Percentiles rank a stretch among this genome's conserved stretches.
These are phyloP conservation scores for Lactarius pseudohatsudake DNA, from an alignment of 768 basidiomycete genomes.

Conservation along the genomic window DNA sequence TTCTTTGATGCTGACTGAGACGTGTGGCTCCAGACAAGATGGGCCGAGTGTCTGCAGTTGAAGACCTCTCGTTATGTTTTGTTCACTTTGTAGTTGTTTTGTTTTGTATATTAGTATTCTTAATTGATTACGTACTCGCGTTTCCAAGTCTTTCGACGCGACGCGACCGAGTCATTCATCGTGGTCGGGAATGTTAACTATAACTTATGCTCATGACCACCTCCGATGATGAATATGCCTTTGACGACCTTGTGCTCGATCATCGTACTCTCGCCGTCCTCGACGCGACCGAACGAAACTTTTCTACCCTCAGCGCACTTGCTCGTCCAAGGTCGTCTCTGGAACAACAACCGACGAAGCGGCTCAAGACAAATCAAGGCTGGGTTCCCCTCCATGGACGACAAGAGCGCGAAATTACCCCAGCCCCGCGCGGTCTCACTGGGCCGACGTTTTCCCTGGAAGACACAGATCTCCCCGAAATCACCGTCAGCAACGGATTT, in stretches of 20 bases:
- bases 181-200: background rate
- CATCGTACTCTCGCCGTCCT: conserved; percentile 25
- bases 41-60: conserved; percentile 6
- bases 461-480: conserved; percentile 28
- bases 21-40: conserved; percentile 1
- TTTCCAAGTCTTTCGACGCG: background rate
- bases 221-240: conserved; percentile 29
- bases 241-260: conserved; percentile 30
- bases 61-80: background rate
- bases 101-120: background rate
- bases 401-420: conserved; percentile 4
- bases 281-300: conserved; percentile 27
- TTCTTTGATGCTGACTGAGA: conserved; percentile 9
- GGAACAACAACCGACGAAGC: conserved; percentile 24
- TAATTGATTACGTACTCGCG: background rate
- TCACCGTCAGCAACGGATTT: conserved; percentile 25
- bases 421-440: background rate
- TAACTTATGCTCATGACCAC: conserved; percentile 14
- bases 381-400: conserved; percentile 17
- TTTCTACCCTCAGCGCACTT: background rate
- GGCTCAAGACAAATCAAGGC: conserved; percentile 23
- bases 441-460: conserved; percentile 20
- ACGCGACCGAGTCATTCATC: background rate
- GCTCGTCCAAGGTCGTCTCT: conserved; percentile 18
- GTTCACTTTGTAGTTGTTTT: background rate